These are phyloP conservation scores for Escallonia herrerae DNA, from an alignment of 129 eudicot genomes.

Conservation along the genomic window DNA sequence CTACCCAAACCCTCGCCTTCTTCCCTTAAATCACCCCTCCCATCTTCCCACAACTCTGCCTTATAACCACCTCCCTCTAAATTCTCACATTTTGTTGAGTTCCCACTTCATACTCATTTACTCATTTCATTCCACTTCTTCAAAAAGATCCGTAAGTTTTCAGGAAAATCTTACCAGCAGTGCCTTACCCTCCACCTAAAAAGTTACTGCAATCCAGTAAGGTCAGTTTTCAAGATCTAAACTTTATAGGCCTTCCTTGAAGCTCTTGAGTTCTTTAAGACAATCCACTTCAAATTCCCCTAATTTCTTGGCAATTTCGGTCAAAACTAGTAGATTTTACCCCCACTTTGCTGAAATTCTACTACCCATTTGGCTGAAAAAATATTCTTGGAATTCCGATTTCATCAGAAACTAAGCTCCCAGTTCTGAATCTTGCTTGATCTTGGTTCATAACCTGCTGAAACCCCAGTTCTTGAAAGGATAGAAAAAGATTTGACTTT, in stretches of 20 bases:
- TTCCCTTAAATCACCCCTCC: slow-evolving; percentile 21
- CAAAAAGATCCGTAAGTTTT: background rate
- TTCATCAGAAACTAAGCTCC: background rate
- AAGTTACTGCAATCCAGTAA: background rate
- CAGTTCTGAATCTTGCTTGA: background rate
- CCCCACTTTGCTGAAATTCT: slow-evolving; percentile 11
- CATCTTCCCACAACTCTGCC: slow-evolving; percentile 16
- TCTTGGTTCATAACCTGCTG: slow-evolving; percentile 1
- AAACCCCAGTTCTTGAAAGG: background rate
- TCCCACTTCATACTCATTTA: too few relatives aligned
- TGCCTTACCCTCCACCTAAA: background rate
- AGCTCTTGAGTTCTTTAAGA: slow-evolving; percentile 3
- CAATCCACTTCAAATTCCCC: background rate
- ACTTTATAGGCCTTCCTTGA: slow-evolving; percentile 26
- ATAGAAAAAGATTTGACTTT: slow-evolving; percentile 11
- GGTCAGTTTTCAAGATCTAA: slow-evolving; percentile 27
- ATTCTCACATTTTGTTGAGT: slow-evolving; percentile 1
- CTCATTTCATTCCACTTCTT: background rate
- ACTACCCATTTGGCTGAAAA: slow-evolving; percentile 19
- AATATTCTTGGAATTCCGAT: background rate
- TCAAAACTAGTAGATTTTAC: background rate
- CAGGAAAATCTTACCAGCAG: slow-evolving; percentile 11
- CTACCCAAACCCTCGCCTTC: slow-evolving; percentile 17
- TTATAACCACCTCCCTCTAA: too few relatives aligned
- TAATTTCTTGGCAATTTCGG: background rate